Conservation (phyloP, 768 basidiomycete species). For the Pleurotus platypus region DNA sequence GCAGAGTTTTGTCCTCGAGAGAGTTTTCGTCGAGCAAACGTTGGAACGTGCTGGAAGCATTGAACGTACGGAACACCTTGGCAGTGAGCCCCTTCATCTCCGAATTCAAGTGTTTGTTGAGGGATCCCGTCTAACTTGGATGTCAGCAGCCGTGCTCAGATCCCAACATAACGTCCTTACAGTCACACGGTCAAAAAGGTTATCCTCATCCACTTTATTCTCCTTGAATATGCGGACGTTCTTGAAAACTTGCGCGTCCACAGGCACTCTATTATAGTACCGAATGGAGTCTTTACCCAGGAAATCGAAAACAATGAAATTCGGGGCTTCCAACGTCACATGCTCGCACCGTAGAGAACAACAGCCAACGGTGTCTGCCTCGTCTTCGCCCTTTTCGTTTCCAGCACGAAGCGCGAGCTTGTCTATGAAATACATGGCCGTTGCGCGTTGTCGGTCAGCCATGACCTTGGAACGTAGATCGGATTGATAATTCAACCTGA, state of each 20-base stretch:
- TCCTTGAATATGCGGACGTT: constrained; percentile 97
- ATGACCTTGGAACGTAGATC: constrained; percentile 90
- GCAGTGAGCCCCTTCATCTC: constrained; percentile 99
- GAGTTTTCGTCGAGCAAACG: constrained; percentile 73
- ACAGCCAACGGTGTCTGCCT: constrained; percentile 98
- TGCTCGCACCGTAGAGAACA: constrained; percentile 97
- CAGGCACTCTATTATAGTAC: constrained; percentile 88
- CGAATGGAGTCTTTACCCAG: constrained; percentile 99
- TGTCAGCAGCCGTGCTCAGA: constrained; percentile 3
- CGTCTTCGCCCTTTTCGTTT: constrained; percentile 99
- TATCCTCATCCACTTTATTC: constrained; percentile 83
- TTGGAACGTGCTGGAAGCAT: constrained; percentile 96
- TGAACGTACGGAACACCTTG: constrained; percentile 99
- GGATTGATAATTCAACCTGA: constrained; percentile 81
- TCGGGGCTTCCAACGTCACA: constrained; percentile 85
- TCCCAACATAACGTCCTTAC: constrained; percentile 45
- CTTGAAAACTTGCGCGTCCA: constrained; percentile 94
- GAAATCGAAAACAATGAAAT: constrained; percentile 93
- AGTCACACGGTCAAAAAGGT: constrained; percentile 91
- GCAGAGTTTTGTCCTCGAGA: constrained; percentile 64
- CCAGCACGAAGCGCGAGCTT: constrained; percentile 95
- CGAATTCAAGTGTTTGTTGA: constrained; percentile 89
- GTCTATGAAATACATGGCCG: constrained; percentile 99
- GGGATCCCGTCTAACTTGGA: constrained; percentile 57
- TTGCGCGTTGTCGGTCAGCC: constrained; percentile 95